A percentile compares a stretch with the other conserved stretches of the same genome.
Conservation (phyloP, 2,329 filamentous ascomycete species). For the Colletotrichum sp. region DNA sequence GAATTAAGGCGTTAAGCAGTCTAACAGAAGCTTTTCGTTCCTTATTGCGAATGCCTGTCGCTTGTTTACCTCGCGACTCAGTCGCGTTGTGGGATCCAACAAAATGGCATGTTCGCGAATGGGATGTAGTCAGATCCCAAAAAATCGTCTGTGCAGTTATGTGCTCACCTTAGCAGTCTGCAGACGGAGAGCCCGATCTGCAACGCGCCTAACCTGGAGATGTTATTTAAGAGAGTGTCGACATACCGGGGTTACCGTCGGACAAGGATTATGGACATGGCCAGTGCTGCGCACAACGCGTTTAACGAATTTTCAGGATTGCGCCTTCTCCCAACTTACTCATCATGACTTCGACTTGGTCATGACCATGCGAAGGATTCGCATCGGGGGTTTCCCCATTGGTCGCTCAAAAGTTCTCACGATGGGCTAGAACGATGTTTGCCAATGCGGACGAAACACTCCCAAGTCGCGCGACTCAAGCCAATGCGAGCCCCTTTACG, state of each 20-base stretch:
- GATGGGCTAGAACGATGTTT: background rate
- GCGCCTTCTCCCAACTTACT: background rate
- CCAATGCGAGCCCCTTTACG: background rate
- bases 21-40: background rate
- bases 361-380: background rate
- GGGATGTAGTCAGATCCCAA: background rate
- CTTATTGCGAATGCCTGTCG: background rate
- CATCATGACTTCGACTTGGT: background rate
- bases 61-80: background rate
- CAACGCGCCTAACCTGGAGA: background rate
- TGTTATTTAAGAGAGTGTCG: background rate
- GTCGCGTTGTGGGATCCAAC: background rate
- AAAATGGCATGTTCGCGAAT: background rate
- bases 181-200: background rate
- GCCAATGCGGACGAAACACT: background rate
- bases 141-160: background rate
- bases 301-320: fast-evolving
- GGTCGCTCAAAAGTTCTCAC: background rate
- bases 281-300: background rate
- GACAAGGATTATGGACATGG: background rate
- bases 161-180: background rate
- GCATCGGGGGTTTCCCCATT: background rate
- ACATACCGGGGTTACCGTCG: background rate
- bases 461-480: background rate
- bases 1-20: background rate